Evolutionary conservation across 2,329 filamentous ascomycete genomes (phyloP), one percentile per base, ranked within the genome.

Genomic region (Neoscytalidium dimidiatum): DNA sequence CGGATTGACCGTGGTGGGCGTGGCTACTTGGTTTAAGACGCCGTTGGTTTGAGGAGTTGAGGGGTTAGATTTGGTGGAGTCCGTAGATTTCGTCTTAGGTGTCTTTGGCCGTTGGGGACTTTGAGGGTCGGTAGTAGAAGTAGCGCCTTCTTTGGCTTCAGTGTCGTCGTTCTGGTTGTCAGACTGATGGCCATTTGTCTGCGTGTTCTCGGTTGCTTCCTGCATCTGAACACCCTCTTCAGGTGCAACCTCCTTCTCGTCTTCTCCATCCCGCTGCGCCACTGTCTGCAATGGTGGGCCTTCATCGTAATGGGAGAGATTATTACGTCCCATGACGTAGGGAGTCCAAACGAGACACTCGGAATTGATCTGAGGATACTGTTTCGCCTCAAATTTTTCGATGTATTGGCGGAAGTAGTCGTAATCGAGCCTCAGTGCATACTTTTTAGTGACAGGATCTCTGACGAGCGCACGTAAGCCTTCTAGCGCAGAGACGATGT

Each of bases 401-500:
- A 97, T 91, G 71, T 97, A 96, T 68, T 94, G 88, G 65, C 88
- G 88, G 77, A 94, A 97, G 74, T 94, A 97, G 3, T 88, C 85
- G 64, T 92, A 83, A 75, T 98, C 94, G 21, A 98, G 86, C 33
- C 95, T 88, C 68, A 99, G 88, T 1, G 93, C 95, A 76, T 99
- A 99, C 4, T 90, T 85, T 67, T 91, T 92, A 0, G 94, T 97
- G 64, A 92, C 84, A 1, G 94, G 93, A 76, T 99, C 95, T 66
- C 93, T 88, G 17, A 97, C 92, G 26, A 99, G 85, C 63, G 93
- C 94, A 46, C 94, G 89, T 11, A 99, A 81, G 0, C 92, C 93
- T 79, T 99, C 95, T 2, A 99, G 83, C 0, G 92, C 94, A 13
- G 95, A 96, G 13, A 99, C 91, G 66, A 98, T 94, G 77, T 99